Conservation (phyloP, 2,329 filamentous ascomycete species). For the Cladosporium sp. region DNA sequence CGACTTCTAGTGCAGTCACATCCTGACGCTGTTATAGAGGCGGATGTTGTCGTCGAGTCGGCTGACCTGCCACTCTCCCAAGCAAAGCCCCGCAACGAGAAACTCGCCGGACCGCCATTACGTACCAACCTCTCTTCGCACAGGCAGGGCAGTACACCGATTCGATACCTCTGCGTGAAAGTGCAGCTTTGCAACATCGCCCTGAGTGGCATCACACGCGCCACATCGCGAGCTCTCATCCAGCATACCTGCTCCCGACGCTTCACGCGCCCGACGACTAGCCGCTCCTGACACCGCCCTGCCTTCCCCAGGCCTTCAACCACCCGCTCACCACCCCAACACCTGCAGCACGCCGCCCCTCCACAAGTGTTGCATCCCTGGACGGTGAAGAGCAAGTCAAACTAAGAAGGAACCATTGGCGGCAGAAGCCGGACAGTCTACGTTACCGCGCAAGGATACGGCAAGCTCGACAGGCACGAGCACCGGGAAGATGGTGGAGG, state of each 20-base stretch:
- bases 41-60: no score
- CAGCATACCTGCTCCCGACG: background rate
- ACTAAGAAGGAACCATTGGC: conserved; percentile 9
- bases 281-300: conserved; percentile 11
- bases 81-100: no score
- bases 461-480: conserved; percentile 9
- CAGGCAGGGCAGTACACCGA: conserved; percentile 1
- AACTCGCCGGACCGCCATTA: background rate
- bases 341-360: background rate
- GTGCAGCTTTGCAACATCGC: background rate
- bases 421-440: conserved; percentile 8
- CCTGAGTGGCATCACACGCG: background rate
- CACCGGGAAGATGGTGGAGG: conserved; percentile 78
- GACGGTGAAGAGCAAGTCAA: background rate
- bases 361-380: conserved; percentile 1
- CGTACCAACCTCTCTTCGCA: conserved; percentile 1
- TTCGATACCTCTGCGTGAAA: background rate
- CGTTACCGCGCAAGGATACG: conserved; percentile 9
- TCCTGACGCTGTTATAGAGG: no score
- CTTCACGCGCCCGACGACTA: conserved; percentile 1
- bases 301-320: background rate
- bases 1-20: no score
- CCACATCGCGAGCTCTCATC: background rate
- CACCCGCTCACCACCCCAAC: background rate
- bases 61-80: no score